Evolutionary conservation across 2,329 filamentous ascomycete genomes (phyloP).

Genomic region (Alternaria postmessia): DNA sequence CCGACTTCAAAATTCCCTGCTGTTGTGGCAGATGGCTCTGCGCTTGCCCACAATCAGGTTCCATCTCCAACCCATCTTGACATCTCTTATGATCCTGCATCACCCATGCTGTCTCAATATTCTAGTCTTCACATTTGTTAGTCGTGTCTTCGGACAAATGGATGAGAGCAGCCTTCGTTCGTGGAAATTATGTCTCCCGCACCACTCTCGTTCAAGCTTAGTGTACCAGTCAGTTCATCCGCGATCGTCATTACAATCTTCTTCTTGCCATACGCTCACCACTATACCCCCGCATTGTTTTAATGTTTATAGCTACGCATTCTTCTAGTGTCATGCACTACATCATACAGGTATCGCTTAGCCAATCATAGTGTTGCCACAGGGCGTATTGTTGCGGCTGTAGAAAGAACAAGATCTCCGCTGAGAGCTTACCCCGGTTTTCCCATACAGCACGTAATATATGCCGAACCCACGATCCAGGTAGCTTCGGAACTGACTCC

Average conservation of each 20-base stretch:
- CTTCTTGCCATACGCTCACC: neutral
- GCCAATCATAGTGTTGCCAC: neutral
- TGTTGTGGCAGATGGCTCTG: no score
- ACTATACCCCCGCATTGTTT: neutral
- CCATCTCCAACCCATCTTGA: neutral
- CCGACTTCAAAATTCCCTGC: no score
- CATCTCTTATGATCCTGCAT: neutral
- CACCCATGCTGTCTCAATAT: neutral
- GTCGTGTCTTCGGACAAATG: neutral
- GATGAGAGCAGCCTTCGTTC: neutral
- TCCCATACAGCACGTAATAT: neutral
- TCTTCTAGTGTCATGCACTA: neutral
- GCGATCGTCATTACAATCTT: neutral
- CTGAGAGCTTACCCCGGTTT: neutral
- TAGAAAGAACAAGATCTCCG: neutral
- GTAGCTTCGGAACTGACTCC: neutral
- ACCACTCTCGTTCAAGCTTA: neutral
- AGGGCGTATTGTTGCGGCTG: neutral
- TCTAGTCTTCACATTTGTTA: neutral
- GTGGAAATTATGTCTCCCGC: constrained; percentile 1
- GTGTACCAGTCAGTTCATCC: neutral
- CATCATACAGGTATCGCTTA: neutral
- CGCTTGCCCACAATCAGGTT: neutral
- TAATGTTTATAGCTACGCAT: neutral
- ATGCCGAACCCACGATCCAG: neutral